Evolutionary conservation across 2,329 filamentous ascomycete genomes (phyloP), one percentile per base, ranked within the genome.

Genomic region (Aspergillus pseudoglaucus): DNA sequence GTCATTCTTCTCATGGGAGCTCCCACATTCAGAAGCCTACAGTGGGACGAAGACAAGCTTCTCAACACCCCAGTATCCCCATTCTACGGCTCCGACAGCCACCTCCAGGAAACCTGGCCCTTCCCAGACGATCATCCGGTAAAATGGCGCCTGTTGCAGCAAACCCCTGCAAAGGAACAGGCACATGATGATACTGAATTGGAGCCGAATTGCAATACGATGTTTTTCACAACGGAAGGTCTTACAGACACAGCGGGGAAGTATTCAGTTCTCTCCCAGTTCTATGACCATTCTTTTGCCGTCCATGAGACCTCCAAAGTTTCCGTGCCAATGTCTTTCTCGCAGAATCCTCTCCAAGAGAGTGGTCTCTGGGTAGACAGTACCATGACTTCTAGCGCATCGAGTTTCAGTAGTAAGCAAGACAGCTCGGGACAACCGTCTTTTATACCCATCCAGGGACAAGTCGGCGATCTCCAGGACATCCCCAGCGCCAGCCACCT

Each of bases 221-320:
- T 51, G 1, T 70, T 69, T 47, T 47, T 70, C 9, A 62, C 59
- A 5, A 60, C 59, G 5, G 50, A 56, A 39, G 60, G 68, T 44
- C 51, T 70, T 27, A 53, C 54, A 32, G 44, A 27, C 38, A 48
- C 52, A 6, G 35, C 45, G 14, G 41, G 44, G 5, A 57, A 61
- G 8, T 54, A 69, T 42, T 71, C 72, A 7, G 63, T 62, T 3
- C 66, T 84, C 3, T 78, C 80, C 3, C 77, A 83, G 48, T 94
- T 93, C 64, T 87, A 88, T 58, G 81, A 93, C 53, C 82, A 91
- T 59, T 93, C 88, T 0, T 77, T 94, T 43, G 79, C 82, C 2
- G 70, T 85, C 12, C 82, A 94, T 61, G 77, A 87, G 53, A 79
- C 82, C 12, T 61, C 58, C 4, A 59, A 61, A 40, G 50, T 63